Percentiles rank a stretch among this genome's conserved stretches.
Evolutionary conservation across 345 rosid species (phyloP).

Genomic region (Hibiscus tridactylites): DNA sequence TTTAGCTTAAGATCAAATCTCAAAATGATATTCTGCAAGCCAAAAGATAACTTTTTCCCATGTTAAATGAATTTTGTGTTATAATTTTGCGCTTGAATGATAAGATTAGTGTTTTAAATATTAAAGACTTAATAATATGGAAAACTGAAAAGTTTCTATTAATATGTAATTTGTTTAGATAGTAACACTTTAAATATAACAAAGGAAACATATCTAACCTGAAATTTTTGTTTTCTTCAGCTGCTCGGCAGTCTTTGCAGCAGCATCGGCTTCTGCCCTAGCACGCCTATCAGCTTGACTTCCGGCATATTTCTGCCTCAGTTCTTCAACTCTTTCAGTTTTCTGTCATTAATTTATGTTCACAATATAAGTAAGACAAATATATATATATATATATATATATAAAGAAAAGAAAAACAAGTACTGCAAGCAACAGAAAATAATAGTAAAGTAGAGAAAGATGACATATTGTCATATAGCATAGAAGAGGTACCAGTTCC

Average conservation of each 20-base stretch:
- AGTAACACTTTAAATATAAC: neutral
- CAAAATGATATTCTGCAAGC: neutral
- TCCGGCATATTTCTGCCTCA: constrained; percentile 52
- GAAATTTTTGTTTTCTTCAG: constrained; percentile 43
- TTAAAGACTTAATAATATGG: neutral
- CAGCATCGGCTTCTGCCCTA: constrained; percentile 49
- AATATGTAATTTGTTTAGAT: neutral
- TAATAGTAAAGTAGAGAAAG: neutral
- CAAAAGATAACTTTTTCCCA: neutral
- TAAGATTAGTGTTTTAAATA: neutral
- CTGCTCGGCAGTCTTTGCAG: constrained; percentile 33
- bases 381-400: too few species aligned
- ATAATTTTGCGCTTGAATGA: neutral
- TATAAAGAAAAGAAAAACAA: neutral
- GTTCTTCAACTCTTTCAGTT: constrained; percentile 47
- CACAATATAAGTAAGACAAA: neutral
- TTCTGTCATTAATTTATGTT: constrained; percentile 25
- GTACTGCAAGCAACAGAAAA: neutral
- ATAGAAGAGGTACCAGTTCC: constrained; percentile 39
- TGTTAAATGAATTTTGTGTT: too few species aligned
- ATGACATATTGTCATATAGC: neutral
- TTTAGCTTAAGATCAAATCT: neutral
- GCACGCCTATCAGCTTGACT: constrained; percentile 56
- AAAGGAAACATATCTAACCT: constrained; percentile 19
- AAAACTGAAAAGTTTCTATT: neutral